phyloP scores from a whole-genome alignment of 495 filamentous ascomycete genomes.

The Aspergillus bertholletiae region DNA sequence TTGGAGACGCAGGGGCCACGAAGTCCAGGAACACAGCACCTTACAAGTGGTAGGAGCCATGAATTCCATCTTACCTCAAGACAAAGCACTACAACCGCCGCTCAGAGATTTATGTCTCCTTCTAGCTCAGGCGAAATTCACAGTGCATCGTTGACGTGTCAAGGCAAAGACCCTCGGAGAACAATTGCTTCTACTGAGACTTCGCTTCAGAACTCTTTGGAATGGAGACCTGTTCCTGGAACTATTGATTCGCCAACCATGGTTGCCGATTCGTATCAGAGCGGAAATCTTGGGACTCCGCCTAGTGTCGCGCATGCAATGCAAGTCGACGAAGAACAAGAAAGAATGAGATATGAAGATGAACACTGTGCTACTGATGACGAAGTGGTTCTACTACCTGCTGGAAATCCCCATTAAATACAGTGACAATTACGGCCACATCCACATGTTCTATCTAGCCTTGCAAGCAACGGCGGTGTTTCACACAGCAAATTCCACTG shows the following conservation, averaged over 20 bases:
- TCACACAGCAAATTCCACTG: too few species aligned
- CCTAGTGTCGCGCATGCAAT: not conserved
- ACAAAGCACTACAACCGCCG: not conserved
- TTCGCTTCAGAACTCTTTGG: not conserved
- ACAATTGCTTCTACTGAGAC: not conserved
- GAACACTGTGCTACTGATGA: conserved; percentile 4
- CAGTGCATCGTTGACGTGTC: not conserved
- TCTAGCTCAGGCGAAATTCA: not conserved
- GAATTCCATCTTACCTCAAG: not conserved
- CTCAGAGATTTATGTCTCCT: not conserved
- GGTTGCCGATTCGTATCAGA: not conserved
- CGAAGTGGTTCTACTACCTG: conserved; percentile 13
- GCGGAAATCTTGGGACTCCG: not conserved
- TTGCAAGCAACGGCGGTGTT: too few species aligned
- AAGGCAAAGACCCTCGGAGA: too few species aligned
- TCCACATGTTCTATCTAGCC: too few species aligned
- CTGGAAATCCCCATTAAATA: not conserved
- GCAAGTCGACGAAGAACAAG: not conserved
- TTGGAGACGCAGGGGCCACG: not conserved
- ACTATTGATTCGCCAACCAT: not conserved
- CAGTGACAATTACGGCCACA: not conserved
- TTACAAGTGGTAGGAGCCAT: not conserved
- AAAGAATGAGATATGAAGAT: not conserved
- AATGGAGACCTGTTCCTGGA: not conserved
- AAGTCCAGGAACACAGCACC: not conserved